Base-by-base conservation (phyloP, 495 filamentous ascomycete genomes). In the Hypoxylon trugodes region DNA sequence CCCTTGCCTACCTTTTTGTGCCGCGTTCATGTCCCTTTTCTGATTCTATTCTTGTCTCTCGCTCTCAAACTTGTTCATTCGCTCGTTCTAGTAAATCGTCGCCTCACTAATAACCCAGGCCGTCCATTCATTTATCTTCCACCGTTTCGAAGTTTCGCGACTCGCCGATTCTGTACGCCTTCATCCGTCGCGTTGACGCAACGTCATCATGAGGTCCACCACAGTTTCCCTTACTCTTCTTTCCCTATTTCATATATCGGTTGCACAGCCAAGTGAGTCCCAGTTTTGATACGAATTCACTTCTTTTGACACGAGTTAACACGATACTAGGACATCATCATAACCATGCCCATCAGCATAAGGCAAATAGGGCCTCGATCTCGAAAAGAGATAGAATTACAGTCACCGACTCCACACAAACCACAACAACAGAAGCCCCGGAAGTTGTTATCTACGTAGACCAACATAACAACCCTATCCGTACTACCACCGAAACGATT, bases 371-470 rank as follows among this genome's bases (percentile, higher is more conserved):
- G 24, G 52, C 40, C 35, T 13, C 46, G 13, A 22, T 58, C 13
- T 12, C 33, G 9, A 72, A 57, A 19, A 49, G 55, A 37, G 63
- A 61, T 16, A 62, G 42, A 19, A 54, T 70, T 15, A 72, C 70
- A 2, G 58, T 72, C 18, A 72, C 47, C 12, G 70, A 66, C 54
- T 62, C 67, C 6, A 30, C 43, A 7, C 37, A 42, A 22, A 46
- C 42, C 12, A 43, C 48, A 18, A 26, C 52, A 6, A 72, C 70
- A 21, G 63, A 68, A 41, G 36, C 74, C 9, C 78, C 69, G 13
- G 76, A 85, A 43, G 83, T 89, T 13, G 76, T 89, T 22, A 83
- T 90, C 61, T 89, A 81, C 67, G 84, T 91, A 22, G 82, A 94
- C 68, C 76, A 86, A 45, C 57, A 84, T 49, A 88, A 89, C 50